Percentiles rank a stretch among this genome's conserved stretches.
These are phyloP conservation scores for Candida maesae DNA, from an alignment of 805 yeast species.

Conservation along the genomic window DNA sequence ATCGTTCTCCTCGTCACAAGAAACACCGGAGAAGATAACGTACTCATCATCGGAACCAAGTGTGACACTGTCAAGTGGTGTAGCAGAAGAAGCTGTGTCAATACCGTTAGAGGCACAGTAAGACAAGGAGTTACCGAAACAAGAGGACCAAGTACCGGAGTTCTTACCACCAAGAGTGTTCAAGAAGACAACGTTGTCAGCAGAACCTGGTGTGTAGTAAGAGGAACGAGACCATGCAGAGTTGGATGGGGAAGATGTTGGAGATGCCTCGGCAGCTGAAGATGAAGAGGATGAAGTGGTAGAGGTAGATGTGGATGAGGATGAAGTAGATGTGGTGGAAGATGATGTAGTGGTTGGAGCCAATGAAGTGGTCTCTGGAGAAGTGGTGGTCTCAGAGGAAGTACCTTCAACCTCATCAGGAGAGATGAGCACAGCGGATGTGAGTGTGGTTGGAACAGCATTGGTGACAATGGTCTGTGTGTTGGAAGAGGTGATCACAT, in stretches of 20 bases:
- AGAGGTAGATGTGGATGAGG: constrained; percentile 24
- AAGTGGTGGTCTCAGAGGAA: constrained; percentile 10
- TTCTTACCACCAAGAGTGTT: constrained; percentile 87
- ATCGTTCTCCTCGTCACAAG: constrained; percentile 44
- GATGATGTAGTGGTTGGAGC: no score
- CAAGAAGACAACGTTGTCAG: constrained; percentile 73
- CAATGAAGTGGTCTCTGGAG: no score
- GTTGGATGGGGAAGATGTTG: constrained; percentile 33
- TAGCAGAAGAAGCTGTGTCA: constrained; percentile 65
- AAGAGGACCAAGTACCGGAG: constrained; percentile 82
- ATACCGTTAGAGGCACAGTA: constrained; percentile 77
- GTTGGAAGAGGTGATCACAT: constrained; percentile 28
- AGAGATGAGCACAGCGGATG: constrained; percentile 24
- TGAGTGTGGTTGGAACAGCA: constrained; percentile 28
- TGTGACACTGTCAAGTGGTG: constrained; percentile 64
- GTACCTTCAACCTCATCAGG: constrained; percentile 7
- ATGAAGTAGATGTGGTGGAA: no score
- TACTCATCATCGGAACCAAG: constrained; percentile 73
- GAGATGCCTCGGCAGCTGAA: constrained; percentile 28
- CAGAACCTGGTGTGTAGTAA: constrained; percentile 69
- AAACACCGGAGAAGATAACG: constrained; percentile 72
- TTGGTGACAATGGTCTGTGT: constrained; percentile 25
- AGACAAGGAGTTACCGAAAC: constrained; percentile 91
- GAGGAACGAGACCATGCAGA: constrained; percentile 71
- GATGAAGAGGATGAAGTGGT: constrained; percentile 32